A percentile compares a stretch with the other conserved stretches of the same genome.
Evolutionary conservation across 192 early-diverging fungal genomes (phyloP).

Genomic region (Ambispora gerdemannii): DNA sequence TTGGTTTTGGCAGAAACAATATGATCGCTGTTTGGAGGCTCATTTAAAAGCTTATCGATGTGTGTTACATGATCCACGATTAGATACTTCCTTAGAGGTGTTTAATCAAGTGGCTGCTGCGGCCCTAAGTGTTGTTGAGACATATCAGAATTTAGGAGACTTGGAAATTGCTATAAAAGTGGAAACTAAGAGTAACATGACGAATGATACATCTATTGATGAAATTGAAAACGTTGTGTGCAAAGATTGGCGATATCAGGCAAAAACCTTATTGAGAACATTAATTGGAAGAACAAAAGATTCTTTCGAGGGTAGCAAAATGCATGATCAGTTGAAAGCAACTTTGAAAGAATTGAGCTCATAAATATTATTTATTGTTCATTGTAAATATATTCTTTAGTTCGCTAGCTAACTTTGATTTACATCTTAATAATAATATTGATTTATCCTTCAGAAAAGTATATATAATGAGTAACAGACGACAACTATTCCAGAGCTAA

Average conservation of each 20-base stretch:
- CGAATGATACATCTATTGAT: constrained; percentile 32
- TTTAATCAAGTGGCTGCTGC: constrained; percentile 72
- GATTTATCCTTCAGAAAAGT: too few species aligned
- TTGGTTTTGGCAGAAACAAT: constrained; percentile 63
- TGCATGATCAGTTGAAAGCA: constrained; percentile 60
- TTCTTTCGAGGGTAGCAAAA: constrained; percentile 62
- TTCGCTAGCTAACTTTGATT: too few species aligned
- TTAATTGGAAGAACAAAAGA: constrained; percentile 80
- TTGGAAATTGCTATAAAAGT: constrained; percentile 44
- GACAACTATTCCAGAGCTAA: too few species aligned
- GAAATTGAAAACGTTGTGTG: constrained; percentile 58
- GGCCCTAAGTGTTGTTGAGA: constrained; percentile 71
- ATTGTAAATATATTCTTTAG: too few species aligned
- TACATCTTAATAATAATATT: too few species aligned
- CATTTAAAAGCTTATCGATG: constrained; percentile 82
- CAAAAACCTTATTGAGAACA: constrained; percentile 75
- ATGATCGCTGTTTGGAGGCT: constrained; percentile 71
- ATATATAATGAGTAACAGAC: too few species aligned
- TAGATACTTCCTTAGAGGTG: constrained; percentile 63
- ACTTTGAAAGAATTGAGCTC: constrained; percentile 56
- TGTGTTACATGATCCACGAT: constrained; percentile 69
- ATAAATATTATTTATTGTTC: not conserved
- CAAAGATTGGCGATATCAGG: constrained; percentile 87
- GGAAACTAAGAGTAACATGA: constrained; percentile 33
- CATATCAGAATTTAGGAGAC: constrained; percentile 74